Evolutionary conservation across 371 early-diverging fungal genomes (phyloP), one percentile per base, ranked within the genome.

Genomic region (Encephalitozoon cuniculi): DNA sequence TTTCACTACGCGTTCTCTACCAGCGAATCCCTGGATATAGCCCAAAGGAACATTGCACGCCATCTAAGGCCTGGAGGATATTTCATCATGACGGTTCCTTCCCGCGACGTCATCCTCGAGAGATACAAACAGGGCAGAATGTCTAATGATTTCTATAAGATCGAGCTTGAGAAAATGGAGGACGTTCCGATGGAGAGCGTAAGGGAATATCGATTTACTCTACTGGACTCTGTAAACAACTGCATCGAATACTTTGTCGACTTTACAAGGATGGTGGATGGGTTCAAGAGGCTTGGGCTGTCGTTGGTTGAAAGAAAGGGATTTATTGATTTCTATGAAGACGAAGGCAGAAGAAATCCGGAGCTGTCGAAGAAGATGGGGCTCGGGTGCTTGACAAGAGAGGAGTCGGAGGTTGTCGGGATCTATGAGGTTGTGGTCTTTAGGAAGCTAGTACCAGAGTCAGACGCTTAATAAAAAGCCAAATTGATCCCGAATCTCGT

Each of bases 1-100:
- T 83, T 96, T 64, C 99, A 98, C 80, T 99, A 99, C 84, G 90
- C 94, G 0, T 98, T 96, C 81, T 90, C 91, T 76, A 87, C 88
- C 2, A 93, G 94, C 82, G 76, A 81, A 9, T 90, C 89, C 76
- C 90, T 91, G 0, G 86, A 91, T 25, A 89, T 84, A 71, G 90
- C 91, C 85, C 81, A 96, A 40, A 81, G 87, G 53, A 96, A 96
- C 81, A 90, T 96, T 4, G 81, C 90, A 0, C 72, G 82, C 1
- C 87, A 89, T 41, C 82, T 97, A 78, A 86, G 86, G n/a, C 71
- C 86, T 2, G 93, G 93, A 12, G 97, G 97, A 0, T 76, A 84
- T 34, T 93, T 95, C 74, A 88, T 97, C 72, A 92, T 94, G 46
- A 97, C 96, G 0, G 90, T 95, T 46, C 95, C 97, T 0, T 90